Evolutionary conservation across 805 yeast species (phyloP).

Genomic region (Saturnispora quitensis): DNA sequence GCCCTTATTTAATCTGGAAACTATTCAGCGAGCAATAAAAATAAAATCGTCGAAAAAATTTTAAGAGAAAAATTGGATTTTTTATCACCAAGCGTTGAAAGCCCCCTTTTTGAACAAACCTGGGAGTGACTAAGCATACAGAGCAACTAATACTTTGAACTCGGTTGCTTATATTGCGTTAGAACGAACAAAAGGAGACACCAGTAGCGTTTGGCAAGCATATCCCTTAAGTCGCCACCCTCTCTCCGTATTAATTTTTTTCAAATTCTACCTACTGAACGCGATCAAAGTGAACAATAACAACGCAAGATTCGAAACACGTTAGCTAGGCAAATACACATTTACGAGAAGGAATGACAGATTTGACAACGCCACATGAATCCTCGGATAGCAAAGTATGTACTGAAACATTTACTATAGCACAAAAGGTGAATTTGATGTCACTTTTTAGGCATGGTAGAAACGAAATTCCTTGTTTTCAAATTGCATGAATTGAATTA

Average conservation of each 20-base stretch:
- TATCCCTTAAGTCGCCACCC: neutral
- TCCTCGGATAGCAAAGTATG: neutral
- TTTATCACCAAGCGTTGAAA: neutral
- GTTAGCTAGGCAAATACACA: constrained; percentile 10
- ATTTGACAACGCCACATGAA: neutral
- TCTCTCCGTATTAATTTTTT: neutral
- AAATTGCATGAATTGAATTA: constrained; percentile 7
- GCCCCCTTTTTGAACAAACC: neutral
- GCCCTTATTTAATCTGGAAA: neutral
- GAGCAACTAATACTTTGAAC: neutral
- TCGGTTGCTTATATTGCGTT: neutral
- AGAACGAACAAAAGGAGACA: neutral
- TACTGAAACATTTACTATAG: neutral
- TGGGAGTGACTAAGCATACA: neutral
- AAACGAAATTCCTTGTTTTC: neutral
- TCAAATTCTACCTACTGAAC: neutral
- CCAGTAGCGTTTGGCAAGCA: neutral
- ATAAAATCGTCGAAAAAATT: neutral
- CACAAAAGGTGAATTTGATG: neutral
- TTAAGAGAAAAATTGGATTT: neutral
- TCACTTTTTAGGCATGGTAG: neutral
- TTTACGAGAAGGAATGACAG: neutral
- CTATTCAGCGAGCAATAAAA: neutral
- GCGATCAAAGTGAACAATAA: neutral
- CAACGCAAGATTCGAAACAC: neutral